Conservation (phyloP, 768 basidiomycete genomes). For the Psilocybe azurescens region DNA sequence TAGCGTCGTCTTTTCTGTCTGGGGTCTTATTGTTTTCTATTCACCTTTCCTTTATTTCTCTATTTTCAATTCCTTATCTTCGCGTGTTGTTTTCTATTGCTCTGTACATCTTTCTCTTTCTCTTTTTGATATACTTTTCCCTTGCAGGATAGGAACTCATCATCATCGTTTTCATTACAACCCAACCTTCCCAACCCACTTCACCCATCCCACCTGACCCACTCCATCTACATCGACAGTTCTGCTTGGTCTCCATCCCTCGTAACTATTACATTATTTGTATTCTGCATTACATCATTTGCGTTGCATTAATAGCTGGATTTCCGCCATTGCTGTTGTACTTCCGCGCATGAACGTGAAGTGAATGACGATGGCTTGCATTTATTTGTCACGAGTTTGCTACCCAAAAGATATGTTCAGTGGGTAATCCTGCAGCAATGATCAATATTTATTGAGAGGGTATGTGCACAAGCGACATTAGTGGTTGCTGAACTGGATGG, state of each 20-base stretch:
- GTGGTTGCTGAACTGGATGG: no score
- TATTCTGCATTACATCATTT: neutral
- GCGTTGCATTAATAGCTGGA: neutral
- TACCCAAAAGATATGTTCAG: no score
- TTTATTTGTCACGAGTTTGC: no score
- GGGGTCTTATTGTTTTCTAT: neutral
- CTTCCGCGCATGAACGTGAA: no score
- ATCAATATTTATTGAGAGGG: no score
- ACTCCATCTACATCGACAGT: neutral
- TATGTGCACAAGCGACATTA: no score
- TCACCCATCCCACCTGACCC: neutral
- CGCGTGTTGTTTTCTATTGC: neutral
- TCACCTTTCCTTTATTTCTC: neutral
- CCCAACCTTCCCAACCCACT: neutral
- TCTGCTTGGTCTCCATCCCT: neutral
- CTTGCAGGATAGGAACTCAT: neutral
- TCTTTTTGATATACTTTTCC: constrained; percentile 1
- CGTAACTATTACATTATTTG: neutral
- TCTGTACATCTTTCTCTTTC: neutral
- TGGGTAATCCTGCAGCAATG: no score
- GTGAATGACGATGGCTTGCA: no score
- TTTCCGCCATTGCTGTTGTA: neutral
- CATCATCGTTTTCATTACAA: neutral
- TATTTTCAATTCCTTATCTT: neutral
- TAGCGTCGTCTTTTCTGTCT: neutral